Percentiles rank a stretch among this genome's conserved stretches.
These are phyloP conservation scores for Solanum stenotomum DNA, from an alignment of 257 asterid genomes.

Conservation along the genomic window DNA sequence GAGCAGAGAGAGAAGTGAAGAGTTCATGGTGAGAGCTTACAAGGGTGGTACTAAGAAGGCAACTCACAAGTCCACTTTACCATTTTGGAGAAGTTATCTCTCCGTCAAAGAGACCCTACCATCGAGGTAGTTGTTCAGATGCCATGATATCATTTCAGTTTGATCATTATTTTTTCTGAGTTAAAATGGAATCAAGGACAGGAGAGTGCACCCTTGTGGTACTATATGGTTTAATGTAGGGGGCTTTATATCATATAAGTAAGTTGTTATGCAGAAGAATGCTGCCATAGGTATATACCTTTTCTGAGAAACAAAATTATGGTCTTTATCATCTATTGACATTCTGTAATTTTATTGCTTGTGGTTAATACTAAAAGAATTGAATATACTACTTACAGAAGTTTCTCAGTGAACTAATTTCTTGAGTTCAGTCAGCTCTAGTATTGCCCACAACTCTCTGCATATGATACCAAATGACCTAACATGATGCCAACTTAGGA, in stretches of 20 bases:
- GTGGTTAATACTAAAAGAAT: not conserved
- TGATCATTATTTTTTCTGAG: not conserved
- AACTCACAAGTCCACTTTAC: constrained; percentile 69
- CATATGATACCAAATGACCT: not conserved
- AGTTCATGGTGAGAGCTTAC: constrained; percentile 88
- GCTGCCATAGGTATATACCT: not conserved
- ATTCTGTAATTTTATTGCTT: not conserved
- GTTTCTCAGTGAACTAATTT: not conserved
- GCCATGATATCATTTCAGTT: not conserved
- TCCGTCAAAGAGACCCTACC: constrained; percentile 84
- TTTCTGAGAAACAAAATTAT: not conserved
- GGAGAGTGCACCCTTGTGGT: not conserved
- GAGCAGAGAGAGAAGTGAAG: constrained; percentile 87
- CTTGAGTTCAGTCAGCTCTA: not conserved
- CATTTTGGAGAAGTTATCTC: constrained; percentile 75
- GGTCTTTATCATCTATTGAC: not conserved
- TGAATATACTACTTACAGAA: not conserved
- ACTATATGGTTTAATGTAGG: not conserved
- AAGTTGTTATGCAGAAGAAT: not conserved
- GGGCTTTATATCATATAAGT: not conserved
- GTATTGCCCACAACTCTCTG: not conserved
- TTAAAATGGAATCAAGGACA: not conserved
- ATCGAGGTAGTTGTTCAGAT: constrained; percentile 44
- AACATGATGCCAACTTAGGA: not conserved
- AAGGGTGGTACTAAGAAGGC: constrained; percentile 84